Conservation (phyloP, 805 yeast genomes). For the Candida boidinii region DNA sequence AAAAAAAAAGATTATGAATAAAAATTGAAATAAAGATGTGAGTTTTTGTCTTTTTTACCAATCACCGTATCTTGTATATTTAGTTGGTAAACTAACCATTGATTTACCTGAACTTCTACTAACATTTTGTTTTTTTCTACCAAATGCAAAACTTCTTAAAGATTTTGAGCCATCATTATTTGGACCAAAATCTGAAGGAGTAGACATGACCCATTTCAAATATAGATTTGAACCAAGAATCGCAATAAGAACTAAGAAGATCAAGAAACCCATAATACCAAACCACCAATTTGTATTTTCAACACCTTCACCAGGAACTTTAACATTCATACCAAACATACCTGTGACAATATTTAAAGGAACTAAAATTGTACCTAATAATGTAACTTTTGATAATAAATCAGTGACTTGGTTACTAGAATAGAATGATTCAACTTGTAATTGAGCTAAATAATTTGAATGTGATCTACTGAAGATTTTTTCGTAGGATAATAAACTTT, state of each 20-base stretch:
- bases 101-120: conserved; percentile 16
- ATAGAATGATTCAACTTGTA: conserved; percentile 87
- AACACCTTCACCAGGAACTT: conserved; percentile 62
- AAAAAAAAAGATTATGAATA: too few species aligned
- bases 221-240: conserved; percentile 17
- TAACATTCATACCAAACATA: conserved; percentile 92
- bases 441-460: conserved; percentile 84
- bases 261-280: conserved; percentile 24
- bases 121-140: conserved; percentile 13
- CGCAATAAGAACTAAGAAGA: conserved; percentile 14
- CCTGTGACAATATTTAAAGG: conserved; percentile 90
- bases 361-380: conserved; percentile 82
- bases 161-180: conserved; percentile 13
- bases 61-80: conserved; percentile 23
- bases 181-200: conserved; percentile 4
- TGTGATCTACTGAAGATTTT: conserved; percentile 90
- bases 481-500: conserved; percentile 81
- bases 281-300: conserved; percentile 46
- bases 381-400: conserved; percentile 80
- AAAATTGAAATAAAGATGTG: too few species aligned
- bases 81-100: conserved; percentile 22
- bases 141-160: conserved; percentile 20
- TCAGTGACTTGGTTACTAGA: conserved; percentile 80
- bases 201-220: conserved; percentile 12
- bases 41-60: conserved; percentile 9